Evolutionary conservation across 1,284 basidiomycete genomes (phyloP).

Genomic region (Ustilago hordei): DNA sequence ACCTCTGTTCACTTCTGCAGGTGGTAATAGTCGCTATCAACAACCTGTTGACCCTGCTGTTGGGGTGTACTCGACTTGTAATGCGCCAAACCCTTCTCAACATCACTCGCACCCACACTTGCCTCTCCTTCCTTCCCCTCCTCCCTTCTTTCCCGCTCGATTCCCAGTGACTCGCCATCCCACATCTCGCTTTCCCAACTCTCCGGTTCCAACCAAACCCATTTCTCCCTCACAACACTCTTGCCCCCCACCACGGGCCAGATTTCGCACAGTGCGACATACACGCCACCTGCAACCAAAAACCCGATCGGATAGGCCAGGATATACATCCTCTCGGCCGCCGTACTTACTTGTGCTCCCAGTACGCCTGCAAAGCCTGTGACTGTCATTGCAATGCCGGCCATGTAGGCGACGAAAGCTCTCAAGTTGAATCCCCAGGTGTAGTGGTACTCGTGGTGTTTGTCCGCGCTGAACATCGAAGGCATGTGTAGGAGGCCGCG

Average conservation of each 20-base stretch:
- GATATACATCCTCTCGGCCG: conserved; percentile 66
- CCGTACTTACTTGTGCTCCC: conserved; percentile 57
- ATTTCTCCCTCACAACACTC: conserved; percentile 21
- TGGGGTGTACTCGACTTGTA: conserved; percentile 8
- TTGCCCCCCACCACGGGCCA: conserved; percentile 41
- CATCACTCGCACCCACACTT: conserved; percentile 7
- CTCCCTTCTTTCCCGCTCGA: neutral
- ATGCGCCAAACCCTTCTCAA: conserved; percentile 30
- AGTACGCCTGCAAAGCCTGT: conserved; percentile 76
- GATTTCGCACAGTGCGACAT: conserved; percentile 57
- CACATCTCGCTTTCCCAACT: conserved; percentile 51
- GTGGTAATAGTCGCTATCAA: conserved; percentile 22
- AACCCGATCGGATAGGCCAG: conserved; percentile 70
- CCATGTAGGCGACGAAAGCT: conserved; percentile 79
- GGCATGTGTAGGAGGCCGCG: conserved; percentile 79
- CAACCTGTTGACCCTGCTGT: conserved; percentile 20
- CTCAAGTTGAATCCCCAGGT: conserved; percentile 76
- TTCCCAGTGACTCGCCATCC: conserved; percentile 12
- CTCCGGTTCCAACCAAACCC: conserved; percentile 43
- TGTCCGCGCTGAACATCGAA: conserved; percentile 71
- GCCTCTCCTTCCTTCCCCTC: neutral
- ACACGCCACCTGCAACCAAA: conserved; percentile 62
- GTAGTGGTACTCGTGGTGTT: conserved; percentile 78
- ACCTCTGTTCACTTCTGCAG: conserved; percentile 30
- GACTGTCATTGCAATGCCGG: conserved; percentile 84